Percentiles rank a stretch among this genome's conserved stretches.
Evolutionary conservation across 805 yeast species (phyloP).

Genomic region (Cyberlindnera amylophila): DNA sequence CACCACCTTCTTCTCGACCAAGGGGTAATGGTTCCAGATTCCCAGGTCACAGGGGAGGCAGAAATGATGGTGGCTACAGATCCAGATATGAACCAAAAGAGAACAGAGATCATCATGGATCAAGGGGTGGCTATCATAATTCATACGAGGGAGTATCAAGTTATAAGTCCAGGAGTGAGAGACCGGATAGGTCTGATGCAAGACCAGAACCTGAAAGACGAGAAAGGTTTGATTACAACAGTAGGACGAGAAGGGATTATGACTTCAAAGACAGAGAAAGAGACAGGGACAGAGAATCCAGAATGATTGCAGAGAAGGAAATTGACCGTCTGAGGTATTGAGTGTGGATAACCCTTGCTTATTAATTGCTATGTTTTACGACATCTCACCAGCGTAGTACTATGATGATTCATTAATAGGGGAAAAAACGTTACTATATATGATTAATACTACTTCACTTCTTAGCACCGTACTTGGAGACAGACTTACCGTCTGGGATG

Average conservation of each 20-base stretch:
- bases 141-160: conserved; percentile 2
- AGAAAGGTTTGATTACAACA: conserved; percentile 22
- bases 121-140: background rate
- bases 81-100: conserved; percentile 10
- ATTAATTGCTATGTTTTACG: too few relatives aligned
- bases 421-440: too few relatives aligned
- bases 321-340: conserved; percentile 15
- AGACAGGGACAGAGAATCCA: conserved; percentile 23
- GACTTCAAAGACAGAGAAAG: conserved; percentile 24
- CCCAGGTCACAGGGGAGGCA: conserved; percentile 11
- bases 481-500: conserved; percentile 92
- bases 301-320: conserved; percentile 21
- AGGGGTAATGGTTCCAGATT: conserved; percentile 8
- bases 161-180: conserved; percentile 10
- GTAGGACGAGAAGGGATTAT: conserved; percentile 23
- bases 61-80: conserved; percentile 11
- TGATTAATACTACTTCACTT: too few relatives aligned
- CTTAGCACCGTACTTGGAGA: conserved; percentile 58
- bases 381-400: too few relatives aligned
- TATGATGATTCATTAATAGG: too few relatives aligned
- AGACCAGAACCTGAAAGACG: conserved; percentile 13
- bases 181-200: conserved; percentile 4
- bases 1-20: conserved; percentile 2
- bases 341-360: too few relatives aligned
- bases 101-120: background rate